phyloP scores from a whole-genome alignment of 1,139 yeast species.

The Nematodospora anomalae region DNA sequence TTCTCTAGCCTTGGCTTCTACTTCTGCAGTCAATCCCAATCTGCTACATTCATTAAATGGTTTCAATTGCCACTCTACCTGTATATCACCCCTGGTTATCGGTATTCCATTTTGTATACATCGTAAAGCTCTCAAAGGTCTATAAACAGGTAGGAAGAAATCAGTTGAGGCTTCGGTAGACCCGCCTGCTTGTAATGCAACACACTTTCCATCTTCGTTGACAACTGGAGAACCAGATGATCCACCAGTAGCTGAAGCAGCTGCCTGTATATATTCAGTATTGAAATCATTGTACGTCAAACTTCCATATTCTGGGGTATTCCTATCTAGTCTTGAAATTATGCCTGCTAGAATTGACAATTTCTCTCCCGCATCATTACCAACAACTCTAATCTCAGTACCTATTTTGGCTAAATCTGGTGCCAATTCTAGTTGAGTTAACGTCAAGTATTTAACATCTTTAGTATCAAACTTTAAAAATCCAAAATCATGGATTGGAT shows the following conservation, averaged over 20 bases:
- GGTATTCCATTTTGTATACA: slow-evolving; percentile 62
- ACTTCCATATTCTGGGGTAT: slow-evolving; percentile 92
- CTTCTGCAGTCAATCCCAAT: slow-evolving; percentile 74
- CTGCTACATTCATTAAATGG: slow-evolving; percentile 92
- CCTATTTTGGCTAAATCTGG: slow-evolving; percentile 90
- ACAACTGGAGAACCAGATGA: slow-evolving; percentile 96
- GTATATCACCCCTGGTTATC: slow-evolving; percentile 80
- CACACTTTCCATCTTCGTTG: slow-evolving; percentile 80
- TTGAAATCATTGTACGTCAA: slow-evolving; percentile 92
- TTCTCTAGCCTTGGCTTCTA: slow-evolving; percentile 68
- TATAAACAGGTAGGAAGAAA: slow-evolving; percentile 81
- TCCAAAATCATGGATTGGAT: slow-evolving; percentile 86
- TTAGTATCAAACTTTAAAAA: slow-evolving; percentile 74
- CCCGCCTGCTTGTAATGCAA: slow-evolving; percentile 95
- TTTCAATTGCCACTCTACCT: slow-evolving; percentile 82
- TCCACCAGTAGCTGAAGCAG: slow-evolving; percentile 94
- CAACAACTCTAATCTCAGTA: slow-evolving; percentile 88
- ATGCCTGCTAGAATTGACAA: slow-evolving; percentile 86
- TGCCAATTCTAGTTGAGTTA: slow-evolving; percentile 62
- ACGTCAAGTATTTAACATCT: slow-evolving; percentile 69
- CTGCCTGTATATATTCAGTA: slow-evolving; percentile 95
- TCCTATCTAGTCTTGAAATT: slow-evolving; percentile 86
- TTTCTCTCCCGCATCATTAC: slow-evolving; percentile 96
- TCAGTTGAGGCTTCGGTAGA: slow-evolving; percentile 89
- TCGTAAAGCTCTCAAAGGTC: slow-evolving; percentile 77